Evolutionary conservation across 2,329 filamentous ascomycete genomes (phyloP).

Genomic region (Aspergillus sp.): DNA sequence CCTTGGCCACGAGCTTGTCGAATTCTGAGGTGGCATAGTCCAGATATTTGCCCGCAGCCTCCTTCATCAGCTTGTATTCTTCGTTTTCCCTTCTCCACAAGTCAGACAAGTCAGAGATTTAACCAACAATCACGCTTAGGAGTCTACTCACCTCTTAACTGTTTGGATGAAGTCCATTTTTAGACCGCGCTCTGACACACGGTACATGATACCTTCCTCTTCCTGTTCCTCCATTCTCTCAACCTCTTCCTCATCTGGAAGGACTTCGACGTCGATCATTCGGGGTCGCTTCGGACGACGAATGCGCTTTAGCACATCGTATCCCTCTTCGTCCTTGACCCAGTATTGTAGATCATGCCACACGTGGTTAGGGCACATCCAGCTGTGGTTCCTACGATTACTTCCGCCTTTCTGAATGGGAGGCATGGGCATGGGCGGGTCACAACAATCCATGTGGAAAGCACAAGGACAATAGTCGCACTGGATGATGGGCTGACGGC

Average conservation of each 20-base stretch:
- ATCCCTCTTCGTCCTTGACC: constrained; percentile 55
- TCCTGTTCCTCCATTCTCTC: constrained; percentile 60
- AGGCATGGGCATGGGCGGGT: constrained; percentile 78
- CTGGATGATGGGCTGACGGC: constrained; percentile 72
- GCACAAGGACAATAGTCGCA: constrained; percentile 80
- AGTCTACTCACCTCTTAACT: constrained; percentile 48
- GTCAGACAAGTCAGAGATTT: constrained; percentile 14
- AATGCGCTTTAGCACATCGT: constrained; percentile 44
- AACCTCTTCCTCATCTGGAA: constrained; percentile 57
- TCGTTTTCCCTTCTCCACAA: constrained; percentile 23
- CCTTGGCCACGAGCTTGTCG: constrained; percentile 28
- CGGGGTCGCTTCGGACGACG: constrained; percentile 49
- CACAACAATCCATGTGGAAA: constrained; percentile 92
- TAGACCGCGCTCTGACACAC: constrained; percentile 64
- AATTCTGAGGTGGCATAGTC: constrained; percentile 28
- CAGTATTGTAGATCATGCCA: constrained; percentile 65
- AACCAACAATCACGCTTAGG: background rate
- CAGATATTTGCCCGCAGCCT: constrained; percentile 23
- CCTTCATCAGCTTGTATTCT: constrained; percentile 22
- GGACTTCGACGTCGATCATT: constrained; percentile 67
- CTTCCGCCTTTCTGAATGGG: constrained; percentile 57
- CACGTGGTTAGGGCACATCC: constrained; percentile 85
- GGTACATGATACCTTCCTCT: constrained; percentile 66
- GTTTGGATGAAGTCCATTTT: constrained; percentile 71
- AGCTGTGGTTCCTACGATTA: constrained; percentile 65